These are phyloP conservation scores for Phytophthora crassamura DNA, from an alignment of 352 stramenopile species.

Conservation along the genomic window DNA sequence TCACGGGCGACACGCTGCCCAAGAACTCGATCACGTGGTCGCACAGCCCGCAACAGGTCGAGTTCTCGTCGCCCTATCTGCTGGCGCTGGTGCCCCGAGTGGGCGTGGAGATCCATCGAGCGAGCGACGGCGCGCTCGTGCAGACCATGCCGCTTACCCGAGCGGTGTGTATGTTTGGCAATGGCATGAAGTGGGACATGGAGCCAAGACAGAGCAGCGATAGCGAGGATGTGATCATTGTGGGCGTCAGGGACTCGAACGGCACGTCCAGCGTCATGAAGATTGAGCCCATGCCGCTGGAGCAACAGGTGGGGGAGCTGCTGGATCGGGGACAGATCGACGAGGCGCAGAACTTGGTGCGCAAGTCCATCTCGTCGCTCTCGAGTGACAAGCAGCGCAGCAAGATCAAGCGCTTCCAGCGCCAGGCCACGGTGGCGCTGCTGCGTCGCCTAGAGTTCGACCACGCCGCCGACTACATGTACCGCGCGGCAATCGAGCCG, in stretches of 20 bases:
- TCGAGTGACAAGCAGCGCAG: constrained; percentile 87
- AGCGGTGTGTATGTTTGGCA: constrained; percentile 81
- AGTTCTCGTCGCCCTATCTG: constrained; percentile 85
- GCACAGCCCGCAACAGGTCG: constrained; percentile 70
- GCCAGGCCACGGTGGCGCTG: constrained; percentile 81
- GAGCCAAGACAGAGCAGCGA: constrained; percentile 76
- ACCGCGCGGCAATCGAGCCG: constrained; percentile 82
- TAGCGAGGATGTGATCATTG: constrained; percentile 80
- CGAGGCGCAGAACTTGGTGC: constrained; percentile 84
- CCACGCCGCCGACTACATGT: constrained; percentile 83
- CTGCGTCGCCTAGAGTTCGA: constrained; percentile 85
- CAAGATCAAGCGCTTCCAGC: constrained; percentile 90
- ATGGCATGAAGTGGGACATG: constrained; percentile 94
- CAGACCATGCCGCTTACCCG: constrained; percentile 74
- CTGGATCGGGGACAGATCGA: constrained; percentile 88
- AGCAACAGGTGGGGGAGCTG: constrained; percentile 85
- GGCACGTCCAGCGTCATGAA: constrained; percentile 84
- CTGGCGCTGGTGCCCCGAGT: constrained; percentile 78
- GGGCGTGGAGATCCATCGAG: constrained; percentile 84
- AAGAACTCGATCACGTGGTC: constrained; percentile 89
- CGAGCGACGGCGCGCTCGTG: constrained; percentile 74
- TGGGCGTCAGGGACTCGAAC: constrained; percentile 67
- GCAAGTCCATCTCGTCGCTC: constrained; percentile 77
- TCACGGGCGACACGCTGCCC: constrained; percentile 78
- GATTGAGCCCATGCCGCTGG: constrained; percentile 86